Base-by-base conservation (phyloP, 768 basidiomycete species). In the Tulasnella sp. region DNA sequence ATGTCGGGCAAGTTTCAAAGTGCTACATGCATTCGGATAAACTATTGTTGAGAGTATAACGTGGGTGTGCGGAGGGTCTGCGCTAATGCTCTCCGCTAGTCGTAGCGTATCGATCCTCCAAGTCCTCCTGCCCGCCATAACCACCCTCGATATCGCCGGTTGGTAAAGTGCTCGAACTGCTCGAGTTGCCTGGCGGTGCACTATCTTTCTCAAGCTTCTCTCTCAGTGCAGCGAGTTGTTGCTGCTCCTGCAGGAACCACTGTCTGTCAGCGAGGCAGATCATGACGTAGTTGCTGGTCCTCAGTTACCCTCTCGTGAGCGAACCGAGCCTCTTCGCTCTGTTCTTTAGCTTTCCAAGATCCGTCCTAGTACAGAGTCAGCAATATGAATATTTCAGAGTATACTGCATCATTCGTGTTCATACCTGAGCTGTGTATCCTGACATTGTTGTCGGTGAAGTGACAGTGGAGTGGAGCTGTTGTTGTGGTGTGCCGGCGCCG, bases 41-140 rank as follows among this genome's bases (percentile, higher is more conserved):
- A 35, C 5, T 5, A 35, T 35, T 35, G 35, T 35, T 44, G 23
- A n/a, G 4, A 51, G 3, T n/a, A 51, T 51, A 20, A 51, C 51
- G 51, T 51, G 6, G 13, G 44, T 51, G 51, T 51, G n/a, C n/a
- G 5, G 40, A 35, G 6, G 44, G 16, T 26, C 29, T 46, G 23
- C 35, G 37, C 26, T 70, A 79, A 51, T 79, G 78, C 40, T 79
- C 79, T 37, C 79, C 79, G 48, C 69, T 71, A 11, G 79, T 79
- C 5, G 79, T 79, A 15, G 78, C 77, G 51, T 79, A 79, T 5
- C 79, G 78, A 78, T 79, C 79, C 44, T 79, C 79, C 16, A 79
- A 69, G 39, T 79, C 79, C 71, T 79, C 79, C 61, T 79, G 79
- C 10, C 79, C 79, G 11, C 79, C 79, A 32, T 18, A 79, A 20